These are phyloP conservation scores for Fusarium veterinarium DNA, from an alignment of 2,329 filamentous ascomycete genomes.

Conservation along the genomic window DNA sequence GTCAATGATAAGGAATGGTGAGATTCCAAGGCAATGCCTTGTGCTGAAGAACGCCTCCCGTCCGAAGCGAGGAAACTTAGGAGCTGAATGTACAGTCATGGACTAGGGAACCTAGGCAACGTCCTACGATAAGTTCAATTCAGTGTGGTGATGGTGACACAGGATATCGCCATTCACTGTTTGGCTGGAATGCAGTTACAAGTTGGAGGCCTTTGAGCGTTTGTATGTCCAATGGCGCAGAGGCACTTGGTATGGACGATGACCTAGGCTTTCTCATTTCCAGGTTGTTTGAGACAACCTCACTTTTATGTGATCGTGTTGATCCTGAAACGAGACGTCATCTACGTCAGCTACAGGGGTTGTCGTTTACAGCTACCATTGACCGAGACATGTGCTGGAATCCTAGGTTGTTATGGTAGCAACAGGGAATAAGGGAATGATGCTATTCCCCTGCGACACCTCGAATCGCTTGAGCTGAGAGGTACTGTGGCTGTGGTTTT, in stretches of 20 bases:
- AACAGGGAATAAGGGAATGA: conserved; percentile 19
- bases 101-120: conserved; percentile 32
- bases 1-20: neutral
- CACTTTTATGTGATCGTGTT: conserved; percentile 13
- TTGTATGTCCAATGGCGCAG: conserved; percentile 12
- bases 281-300: conserved; percentile 25
- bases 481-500: neutral
- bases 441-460: conserved; percentile 1
- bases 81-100: conserved; percentile 16
- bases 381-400: conserved; percentile 27
- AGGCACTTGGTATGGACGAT: conserved; percentile 21
- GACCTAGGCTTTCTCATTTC: neutral
- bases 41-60: conserved; percentile 21
- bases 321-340: conserved; percentile 40
- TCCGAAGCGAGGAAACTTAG: neutral
- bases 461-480: neutral
- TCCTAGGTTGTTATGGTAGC: conserved; percentile 28
- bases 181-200: conserved; percentile 27
- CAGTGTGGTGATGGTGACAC: neutral
- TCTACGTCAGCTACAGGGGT: conserved; percentile 20
- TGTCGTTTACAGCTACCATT: neutral
- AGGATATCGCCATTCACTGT: neutral
- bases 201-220: conserved; percentile 11
- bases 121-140: neutral
- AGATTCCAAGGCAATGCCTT: neutral